Evolutionary conservation across 345 rosid genomes (phyloP).

Genomic region (Raphanus sativus): DNA sequence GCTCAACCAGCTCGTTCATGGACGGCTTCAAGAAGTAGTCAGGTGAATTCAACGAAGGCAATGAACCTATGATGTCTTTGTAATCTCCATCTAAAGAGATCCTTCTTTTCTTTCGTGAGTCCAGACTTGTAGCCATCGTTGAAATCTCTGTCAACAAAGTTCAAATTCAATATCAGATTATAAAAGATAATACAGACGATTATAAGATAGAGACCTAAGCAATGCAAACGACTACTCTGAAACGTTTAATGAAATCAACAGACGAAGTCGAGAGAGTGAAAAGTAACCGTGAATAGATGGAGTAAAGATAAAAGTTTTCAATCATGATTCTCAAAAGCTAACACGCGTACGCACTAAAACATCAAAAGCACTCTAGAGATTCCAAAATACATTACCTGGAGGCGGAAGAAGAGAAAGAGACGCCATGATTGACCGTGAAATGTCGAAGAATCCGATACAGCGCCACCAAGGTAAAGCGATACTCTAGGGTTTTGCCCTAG

Average conservation of each 20-base stretch:
- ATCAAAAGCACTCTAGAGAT: conserved; percentile 1
- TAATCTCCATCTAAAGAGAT: conserved; percentile 30
- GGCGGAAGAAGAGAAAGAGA: conserved; percentile 24
- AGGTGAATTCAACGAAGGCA: conserved; percentile 52
- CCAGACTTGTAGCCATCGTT: conserved; percentile 2
- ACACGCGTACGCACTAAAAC: too few species aligned
- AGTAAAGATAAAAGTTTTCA: neutral
- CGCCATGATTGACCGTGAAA: conserved; percentile 18
- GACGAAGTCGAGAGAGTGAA: neutral
- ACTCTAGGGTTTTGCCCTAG: conserved; percentile 19
- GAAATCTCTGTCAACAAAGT: conserved; percentile 23
- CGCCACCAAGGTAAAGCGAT: neutral
- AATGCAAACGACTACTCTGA: too few species aligned
- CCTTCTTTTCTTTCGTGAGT: conserved; percentile 51
- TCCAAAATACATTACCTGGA: conserved; percentile 3
- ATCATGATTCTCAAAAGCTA: neutral
- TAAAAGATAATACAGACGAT: neutral
- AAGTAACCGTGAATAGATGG: neutral
- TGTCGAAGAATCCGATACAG: conserved; percentile 15
- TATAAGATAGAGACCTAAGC: neutral
- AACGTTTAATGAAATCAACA: too few species aligned
- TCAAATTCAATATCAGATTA: conserved; percentile 2
- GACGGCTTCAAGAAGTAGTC: conserved; percentile 74
- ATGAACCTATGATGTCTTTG: conserved; percentile 42
- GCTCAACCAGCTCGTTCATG: conserved; percentile 53